Conservation (phyloP, 495 filamentous ascomycete species). For the Ramalina intermedia region DNA sequence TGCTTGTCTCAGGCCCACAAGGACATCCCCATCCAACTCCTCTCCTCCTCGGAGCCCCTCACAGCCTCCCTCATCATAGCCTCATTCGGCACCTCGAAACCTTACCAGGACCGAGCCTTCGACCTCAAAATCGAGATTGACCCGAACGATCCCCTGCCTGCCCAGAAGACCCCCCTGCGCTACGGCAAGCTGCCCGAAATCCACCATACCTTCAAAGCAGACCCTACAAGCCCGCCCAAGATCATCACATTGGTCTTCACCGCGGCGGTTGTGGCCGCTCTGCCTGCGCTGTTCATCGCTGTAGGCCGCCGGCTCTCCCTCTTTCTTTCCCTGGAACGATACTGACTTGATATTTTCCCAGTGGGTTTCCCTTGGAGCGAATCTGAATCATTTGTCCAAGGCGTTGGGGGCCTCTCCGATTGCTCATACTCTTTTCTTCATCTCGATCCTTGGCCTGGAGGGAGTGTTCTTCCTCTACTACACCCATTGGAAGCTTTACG, state of each 20-base stretch:
- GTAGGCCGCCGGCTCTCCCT: conserved; percentile 33
- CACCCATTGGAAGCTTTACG: conserved; percentile 83
- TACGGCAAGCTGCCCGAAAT: conserved; percentile 77
- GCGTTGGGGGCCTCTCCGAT: conserved; percentile 61
- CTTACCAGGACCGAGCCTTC: conserved; percentile 50
- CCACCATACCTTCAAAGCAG: conserved; percentile 75
- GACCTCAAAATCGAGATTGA: conserved; percentile 50
- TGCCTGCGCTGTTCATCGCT: conserved; percentile 54
- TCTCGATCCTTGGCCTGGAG: conserved; percentile 74
- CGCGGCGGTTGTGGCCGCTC: conserved; percentile 49
- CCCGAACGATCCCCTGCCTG: conserved; percentile 41
- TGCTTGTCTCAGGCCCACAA: conserved; percentile 56
- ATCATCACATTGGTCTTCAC: conserved; percentile 69
- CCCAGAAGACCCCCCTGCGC: conserved; percentile 45
- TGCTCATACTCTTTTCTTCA: conserved; percentile 67
- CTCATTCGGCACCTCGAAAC: conserved; percentile 64
- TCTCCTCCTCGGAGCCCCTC: conserved; percentile 49
- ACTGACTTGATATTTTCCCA: conserved; percentile 16
- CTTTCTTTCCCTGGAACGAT: not conserved
- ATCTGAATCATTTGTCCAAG: conserved; percentile 61
- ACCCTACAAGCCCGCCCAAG: conserved; percentile 68
- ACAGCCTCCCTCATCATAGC: conserved; percentile 67
- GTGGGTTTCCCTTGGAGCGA: conserved; percentile 75
- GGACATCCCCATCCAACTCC: conserved; percentile 76
- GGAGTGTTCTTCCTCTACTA: conserved; percentile 93